A percentile compares a stretch with the other conserved stretches of the same genome.
Conservation (phyloP, 179 eudicot species). For the Spinacia oleracea region DNA sequence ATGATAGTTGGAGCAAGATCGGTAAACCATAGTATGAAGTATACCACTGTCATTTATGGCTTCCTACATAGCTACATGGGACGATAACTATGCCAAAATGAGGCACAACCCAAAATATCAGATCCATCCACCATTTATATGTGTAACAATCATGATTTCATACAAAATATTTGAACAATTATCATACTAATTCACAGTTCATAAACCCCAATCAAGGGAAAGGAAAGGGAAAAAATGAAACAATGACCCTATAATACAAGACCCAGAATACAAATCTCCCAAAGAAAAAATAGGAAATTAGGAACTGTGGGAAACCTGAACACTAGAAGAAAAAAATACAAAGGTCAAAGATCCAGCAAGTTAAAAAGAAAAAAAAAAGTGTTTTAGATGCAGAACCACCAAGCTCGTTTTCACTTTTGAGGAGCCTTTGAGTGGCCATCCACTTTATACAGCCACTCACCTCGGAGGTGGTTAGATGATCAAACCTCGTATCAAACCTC, state of each 20-base stretch:
- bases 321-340: background rate
- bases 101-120: too few species aligned
- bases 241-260: background rate
- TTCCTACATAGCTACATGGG: too few species aligned
- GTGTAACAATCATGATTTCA: background rate
- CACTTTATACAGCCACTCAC: background rate
- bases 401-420: background rate
- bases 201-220: slow-evolving; percentile 1
- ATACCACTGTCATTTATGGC: too few species aligned
- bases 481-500: slow-evolving; percentile 10
- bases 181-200: slow-evolving; percentile 21
- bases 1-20: too few species aligned
- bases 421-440: background rate
- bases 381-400: background rate
- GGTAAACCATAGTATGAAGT: too few species aligned
- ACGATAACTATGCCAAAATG: background rate
- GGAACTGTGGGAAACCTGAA: background rate
- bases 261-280: slow-evolving; percentile 5
- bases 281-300: background rate
- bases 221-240: background rate
- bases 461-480: background rate
- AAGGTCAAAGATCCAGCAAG: slow-evolving; percentile 17
- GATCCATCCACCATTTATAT: background rate
- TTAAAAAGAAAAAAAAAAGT: background rate
- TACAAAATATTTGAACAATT: background rate